phyloP scores from a whole-genome alignment of 305 asterid genomes.

The Fraxinus sp. region DNA sequence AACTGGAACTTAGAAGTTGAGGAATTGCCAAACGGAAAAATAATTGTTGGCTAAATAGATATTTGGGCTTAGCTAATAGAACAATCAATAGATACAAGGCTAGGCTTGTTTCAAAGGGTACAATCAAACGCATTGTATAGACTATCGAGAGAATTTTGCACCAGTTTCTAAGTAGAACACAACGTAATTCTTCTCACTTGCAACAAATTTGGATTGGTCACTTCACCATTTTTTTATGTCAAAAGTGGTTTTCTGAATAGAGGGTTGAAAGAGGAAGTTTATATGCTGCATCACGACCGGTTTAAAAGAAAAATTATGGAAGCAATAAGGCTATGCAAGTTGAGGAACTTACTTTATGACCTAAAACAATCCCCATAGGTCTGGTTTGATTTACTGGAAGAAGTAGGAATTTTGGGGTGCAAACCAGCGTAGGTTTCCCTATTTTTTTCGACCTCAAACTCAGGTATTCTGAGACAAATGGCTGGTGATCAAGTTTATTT shows the following conservation, averaged over 20 bases:
- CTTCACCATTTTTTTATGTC: background rate
- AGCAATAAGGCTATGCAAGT: background rate
- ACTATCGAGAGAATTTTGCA: background rate
- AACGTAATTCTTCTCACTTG: background rate
- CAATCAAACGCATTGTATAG: background rate
- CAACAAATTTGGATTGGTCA: background rate
- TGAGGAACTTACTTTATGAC: background rate
- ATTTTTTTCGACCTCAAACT: background rate
- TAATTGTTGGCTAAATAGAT: background rate
- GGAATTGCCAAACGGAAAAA: background rate
- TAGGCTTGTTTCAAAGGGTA: background rate
- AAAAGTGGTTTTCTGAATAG: background rate
- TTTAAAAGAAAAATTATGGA: background rate
- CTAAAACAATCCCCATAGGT: background rate
- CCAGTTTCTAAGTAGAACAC: background rate
- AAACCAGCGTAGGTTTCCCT: background rate
- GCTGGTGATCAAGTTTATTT: background rate
- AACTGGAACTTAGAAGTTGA: background rate
- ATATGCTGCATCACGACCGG: background rate
- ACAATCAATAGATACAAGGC: background rate
- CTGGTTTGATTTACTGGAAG: background rate
- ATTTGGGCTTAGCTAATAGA: background rate
- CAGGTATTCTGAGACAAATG: background rate
- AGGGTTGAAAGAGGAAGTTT: background rate
- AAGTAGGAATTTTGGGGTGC: background rate